phyloP scores from a whole-genome alignment of 768 basidiomycete genomes.

The Mycena rebaudengoi region DNA sequence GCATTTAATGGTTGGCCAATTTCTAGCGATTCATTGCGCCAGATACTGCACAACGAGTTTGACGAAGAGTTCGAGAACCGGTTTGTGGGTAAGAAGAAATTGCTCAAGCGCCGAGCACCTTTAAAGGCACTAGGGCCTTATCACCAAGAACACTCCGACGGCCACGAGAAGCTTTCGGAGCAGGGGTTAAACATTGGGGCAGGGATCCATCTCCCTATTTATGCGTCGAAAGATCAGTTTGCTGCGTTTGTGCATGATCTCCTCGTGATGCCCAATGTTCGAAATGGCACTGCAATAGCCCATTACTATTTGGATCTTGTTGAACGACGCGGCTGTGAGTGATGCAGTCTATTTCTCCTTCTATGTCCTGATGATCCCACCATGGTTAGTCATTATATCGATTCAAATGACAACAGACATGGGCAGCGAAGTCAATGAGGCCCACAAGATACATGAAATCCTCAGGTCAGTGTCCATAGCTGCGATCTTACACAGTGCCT shows the following conservation, averaged over 20 bases:
- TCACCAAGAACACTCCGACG: constrained; percentile 6
- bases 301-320: constrained; percentile 8
- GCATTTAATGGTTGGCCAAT: no score
- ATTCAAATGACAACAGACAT: background rate
- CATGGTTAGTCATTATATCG: background rate
- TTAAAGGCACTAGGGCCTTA: constrained; percentile 3
- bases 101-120: constrained; percentile 3
- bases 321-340: background rate
- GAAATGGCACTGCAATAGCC: background rate
- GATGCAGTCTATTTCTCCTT: background rate
- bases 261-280: background rate
- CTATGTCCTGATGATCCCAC: background rate
- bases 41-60: background rate
- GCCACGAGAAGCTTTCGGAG: background rate
- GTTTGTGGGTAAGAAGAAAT: constrained; percentile 23
- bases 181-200: background rate
- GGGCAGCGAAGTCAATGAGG: background rate
- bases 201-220: constrained; percentile 3
- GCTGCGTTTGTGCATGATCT: background rate
- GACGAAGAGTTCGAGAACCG: constrained; percentile 21
- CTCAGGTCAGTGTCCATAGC: background rate
- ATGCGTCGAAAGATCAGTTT: constrained; percentile 1
- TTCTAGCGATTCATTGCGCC: background rate
- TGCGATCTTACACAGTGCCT: no score
- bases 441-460: background rate